Conservation (phyloP, 176 grass and related monocot species). For the Alopecurus myosuroides region DNA sequence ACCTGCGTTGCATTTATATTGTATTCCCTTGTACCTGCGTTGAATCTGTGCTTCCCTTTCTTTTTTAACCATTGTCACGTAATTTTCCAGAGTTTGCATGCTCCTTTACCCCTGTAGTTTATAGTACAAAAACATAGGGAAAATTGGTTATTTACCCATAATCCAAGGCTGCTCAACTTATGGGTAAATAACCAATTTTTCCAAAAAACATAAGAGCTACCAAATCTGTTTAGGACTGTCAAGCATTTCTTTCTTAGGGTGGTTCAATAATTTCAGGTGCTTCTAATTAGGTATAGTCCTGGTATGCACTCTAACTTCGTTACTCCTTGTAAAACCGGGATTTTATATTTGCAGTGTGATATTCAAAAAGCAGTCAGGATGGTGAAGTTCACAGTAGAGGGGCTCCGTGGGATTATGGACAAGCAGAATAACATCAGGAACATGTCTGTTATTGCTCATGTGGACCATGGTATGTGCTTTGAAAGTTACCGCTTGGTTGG, state of each 20-base stretch:
- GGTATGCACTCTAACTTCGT: not conserved
- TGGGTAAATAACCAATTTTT: no score
- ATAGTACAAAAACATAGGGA: not conserved
- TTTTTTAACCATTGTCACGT: not conserved
- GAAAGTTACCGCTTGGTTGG: not conserved
- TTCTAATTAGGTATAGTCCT: not conserved
- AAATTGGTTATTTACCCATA: no score
- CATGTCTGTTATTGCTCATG: constrained; percentile 92
- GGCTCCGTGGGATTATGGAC: constrained; percentile 78
- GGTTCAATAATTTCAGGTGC: not conserved
- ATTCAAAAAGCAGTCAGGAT: constrained; percentile 56
- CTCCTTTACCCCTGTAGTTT: not conserved
- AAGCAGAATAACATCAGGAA: constrained; percentile 77
- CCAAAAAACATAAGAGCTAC: not conserved
- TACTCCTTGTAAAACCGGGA: not conserved
- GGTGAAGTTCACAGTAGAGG: constrained; percentile 91
- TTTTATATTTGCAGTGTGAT: constrained; percentile 25
- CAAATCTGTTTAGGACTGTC: not conserved
- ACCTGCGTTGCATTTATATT: not conserved
- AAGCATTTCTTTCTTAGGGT: not conserved
- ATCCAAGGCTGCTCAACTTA: no score
- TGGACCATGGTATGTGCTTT: constrained; percentile 65
- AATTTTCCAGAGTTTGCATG: not conserved
- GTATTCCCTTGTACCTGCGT: not conserved
- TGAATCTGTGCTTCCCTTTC: not conserved